Conservation (phyloP, 208 protist species). For the Leishmania mexicana region DNA sequence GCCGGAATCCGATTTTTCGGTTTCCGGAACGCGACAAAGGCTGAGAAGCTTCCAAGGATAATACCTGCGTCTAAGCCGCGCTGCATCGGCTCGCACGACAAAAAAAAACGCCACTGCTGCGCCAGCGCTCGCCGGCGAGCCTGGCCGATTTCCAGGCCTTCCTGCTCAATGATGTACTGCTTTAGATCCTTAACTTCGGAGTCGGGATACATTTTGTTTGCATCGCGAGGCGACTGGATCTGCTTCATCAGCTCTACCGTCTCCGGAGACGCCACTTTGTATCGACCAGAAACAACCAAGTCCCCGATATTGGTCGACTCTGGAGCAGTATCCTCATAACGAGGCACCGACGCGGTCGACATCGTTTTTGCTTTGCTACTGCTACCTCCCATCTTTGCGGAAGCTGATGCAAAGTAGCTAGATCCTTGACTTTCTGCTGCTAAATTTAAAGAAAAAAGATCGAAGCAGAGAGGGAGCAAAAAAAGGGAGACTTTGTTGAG, state of each 20-base stretch:
- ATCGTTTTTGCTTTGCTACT: constrained; percentile 6
- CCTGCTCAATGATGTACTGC: constrained; percentile 86
- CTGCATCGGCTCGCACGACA: constrained; percentile 86
- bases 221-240: constrained; percentile 58
- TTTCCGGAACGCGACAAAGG: constrained; percentile 57
- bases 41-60: constrained; percentile 73
- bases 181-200: constrained; percentile 75
- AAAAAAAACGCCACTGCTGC: constrained; percentile 88
- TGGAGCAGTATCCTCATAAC: constrained; percentile 55
- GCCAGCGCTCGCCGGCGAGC: constrained; percentile 50
- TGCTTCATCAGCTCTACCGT: constrained; percentile 84
- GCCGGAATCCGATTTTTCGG: constrained; percentile 64
- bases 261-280: constrained; percentile 69
- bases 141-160: constrained; percentile 80
- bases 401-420: no score
- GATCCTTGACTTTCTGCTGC: no score
- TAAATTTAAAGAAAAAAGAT: no score
- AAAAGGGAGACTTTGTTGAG: no score
- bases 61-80: constrained; percentile 82
- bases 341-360: constrained; percentile 8
- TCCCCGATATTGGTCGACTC: constrained; percentile 80
- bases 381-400: constrained; percentile 14
- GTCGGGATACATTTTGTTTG: constrained; percentile 71
- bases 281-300: constrained; percentile 68
- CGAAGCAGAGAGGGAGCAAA: no score